Evolutionary conservation across 768 basidiomycete genomes (phyloP).

Genomic region (Obba rivulosa): DNA sequence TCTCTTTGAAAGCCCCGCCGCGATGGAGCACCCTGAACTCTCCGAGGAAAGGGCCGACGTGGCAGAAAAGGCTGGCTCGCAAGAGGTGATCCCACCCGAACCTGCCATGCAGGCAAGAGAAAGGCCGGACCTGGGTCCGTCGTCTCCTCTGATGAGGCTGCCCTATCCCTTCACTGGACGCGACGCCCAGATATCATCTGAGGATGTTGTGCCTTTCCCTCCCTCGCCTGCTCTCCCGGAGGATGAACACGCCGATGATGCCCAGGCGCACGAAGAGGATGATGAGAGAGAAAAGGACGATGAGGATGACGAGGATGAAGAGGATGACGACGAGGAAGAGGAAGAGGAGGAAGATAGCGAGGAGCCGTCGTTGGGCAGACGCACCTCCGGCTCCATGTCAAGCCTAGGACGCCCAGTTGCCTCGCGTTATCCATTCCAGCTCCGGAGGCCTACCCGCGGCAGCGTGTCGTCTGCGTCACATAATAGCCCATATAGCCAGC

Average conservation of each 20-base stretch:
- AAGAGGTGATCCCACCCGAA: conserved; percentile 36
- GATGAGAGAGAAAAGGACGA: conserved; percentile 23
- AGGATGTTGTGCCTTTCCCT: conserved; percentile 73
- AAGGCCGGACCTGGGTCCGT: conserved; percentile 31
- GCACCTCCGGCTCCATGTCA: conserved; percentile 79
- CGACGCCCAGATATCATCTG: conserved; percentile 55
- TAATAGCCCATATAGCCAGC: conserved; percentile 12
- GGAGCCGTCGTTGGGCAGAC: conserved; percentile 45
- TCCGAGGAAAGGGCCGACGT: conserved; percentile 11
- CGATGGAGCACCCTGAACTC: conserved; percentile 32
- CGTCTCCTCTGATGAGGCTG: conserved; percentile 41
- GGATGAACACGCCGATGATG: conserved; percentile 25
- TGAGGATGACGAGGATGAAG: conserved; percentile 37
- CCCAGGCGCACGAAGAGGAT: conserved; percentile 9
- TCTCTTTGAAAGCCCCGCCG: conserved; percentile 44
- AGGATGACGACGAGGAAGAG: conserved; percentile 37
- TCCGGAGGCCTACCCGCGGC: conserved; percentile 44
- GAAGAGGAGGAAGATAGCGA: conserved; percentile 35
- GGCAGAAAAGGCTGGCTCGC: conserved; percentile 20
- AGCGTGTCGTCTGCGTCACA: conserved; percentile 29
- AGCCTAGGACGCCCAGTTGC: conserved; percentile 74
- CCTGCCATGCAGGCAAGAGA: conserved; percentile 47
- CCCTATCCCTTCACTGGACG: conserved; percentile 71
- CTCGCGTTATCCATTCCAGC: conserved; percentile 67
- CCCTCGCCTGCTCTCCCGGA: conserved; percentile 46